These are phyloP conservation scores for Petasospora fabianii DNA, from an alignment of 1,139 yeast genomes.

Conservation along the genomic window DNA sequence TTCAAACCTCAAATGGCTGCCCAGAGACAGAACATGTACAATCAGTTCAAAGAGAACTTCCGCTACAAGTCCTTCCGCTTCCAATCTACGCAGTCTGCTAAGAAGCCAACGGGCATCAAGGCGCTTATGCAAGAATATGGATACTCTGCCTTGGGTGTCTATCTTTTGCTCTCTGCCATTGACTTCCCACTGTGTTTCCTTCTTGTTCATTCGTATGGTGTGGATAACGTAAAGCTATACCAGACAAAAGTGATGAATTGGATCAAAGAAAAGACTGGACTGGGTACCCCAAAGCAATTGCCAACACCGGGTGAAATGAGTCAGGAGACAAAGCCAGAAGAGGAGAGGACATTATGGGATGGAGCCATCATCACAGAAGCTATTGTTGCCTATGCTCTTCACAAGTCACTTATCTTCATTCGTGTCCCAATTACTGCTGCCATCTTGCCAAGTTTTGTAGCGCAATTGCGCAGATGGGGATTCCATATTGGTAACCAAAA, in stretches of 20 bases:
- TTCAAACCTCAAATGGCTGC: slow-evolving; percentile 5
- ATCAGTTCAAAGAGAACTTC: slow-evolving; percentile 7
- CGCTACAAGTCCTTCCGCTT: slow-evolving; percentile 8
- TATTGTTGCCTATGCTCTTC: slow-evolving; percentile 89
- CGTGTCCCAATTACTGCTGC: slow-evolving; percentile 92
- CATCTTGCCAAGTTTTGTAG: slow-evolving; percentile 78
- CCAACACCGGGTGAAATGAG: slow-evolving; percentile 16
- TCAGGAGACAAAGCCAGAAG: slow-evolving; percentile 22
- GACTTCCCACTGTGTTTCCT: slow-evolving; percentile 84
- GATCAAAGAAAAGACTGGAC: slow-evolving; percentile 57
- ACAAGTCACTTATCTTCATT: slow-evolving; percentile 74
- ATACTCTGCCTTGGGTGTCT: slow-evolving; percentile 84
- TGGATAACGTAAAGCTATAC: slow-evolving; percentile 65
- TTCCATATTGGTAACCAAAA: slow-evolving; percentile 60
- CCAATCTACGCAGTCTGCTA: slow-evolving; percentile 12
- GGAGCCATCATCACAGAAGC: slow-evolving; percentile 63
- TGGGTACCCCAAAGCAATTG: slow-evolving; percentile 30
- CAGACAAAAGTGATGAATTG: slow-evolving; percentile 62
- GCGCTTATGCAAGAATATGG: slow-evolving; percentile 84
- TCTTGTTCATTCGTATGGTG: slow-evolving; percentile 82
- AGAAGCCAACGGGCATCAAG: slow-evolving; percentile 48
- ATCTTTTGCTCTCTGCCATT: slow-evolving; percentile 60
- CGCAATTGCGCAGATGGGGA: slow-evolving; percentile 67
- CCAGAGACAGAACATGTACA: slow-evolving; percentile 7
- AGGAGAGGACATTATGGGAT: slow-evolving; percentile 32